Conservation (phyloP, 257 asterid species). For the Nemophila menziesii region DNA sequence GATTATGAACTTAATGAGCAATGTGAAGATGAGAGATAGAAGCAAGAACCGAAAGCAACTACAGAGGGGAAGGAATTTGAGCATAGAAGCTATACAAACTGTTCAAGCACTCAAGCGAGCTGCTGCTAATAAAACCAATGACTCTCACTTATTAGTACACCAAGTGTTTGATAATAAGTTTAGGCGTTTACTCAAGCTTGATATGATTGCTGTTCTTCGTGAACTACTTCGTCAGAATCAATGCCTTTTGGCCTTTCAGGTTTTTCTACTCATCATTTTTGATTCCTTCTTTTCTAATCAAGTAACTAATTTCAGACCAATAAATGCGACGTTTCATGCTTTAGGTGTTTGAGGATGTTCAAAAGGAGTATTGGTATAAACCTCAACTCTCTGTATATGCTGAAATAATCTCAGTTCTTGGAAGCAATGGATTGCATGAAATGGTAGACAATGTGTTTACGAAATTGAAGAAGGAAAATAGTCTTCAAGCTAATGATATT, state of each 20-base stretch:
- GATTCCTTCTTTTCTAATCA: neutral
- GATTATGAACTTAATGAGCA: neutral
- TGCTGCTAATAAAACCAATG: neutral
- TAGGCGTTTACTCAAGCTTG: constrained; percentile 49
- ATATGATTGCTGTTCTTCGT: constrained; percentile 72
- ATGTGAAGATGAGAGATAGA: constrained; percentile 48
- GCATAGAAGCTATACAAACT: constrained; percentile 62
- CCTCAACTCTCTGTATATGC: constrained; percentile 45
- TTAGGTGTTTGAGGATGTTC: constrained; percentile 56
- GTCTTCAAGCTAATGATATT: constrained; percentile 27
- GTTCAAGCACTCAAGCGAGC: constrained; percentile 65
- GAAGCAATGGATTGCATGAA: constrained; percentile 43
- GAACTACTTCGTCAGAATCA: constrained; percentile 66
- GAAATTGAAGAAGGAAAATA: constrained; percentile 35
- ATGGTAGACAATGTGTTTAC: constrained; percentile 29
- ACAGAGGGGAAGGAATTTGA: constrained; percentile 54
- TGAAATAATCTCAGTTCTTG: constrained; percentile 51
- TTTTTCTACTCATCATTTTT: constrained; percentile 8
- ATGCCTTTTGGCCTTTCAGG: constrained; percentile 56
- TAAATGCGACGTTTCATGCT: constrained; percentile 2
- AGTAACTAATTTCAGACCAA: neutral
- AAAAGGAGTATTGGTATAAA: constrained; percentile 50
- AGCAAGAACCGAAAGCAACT: constrained; percentile 67
- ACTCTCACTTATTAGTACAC: constrained; percentile 15
- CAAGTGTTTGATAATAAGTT: constrained; percentile 29